Evolutionary conservation across 331 rosid genomes (phyloP).

Genomic region (Rosa hybrid): DNA sequence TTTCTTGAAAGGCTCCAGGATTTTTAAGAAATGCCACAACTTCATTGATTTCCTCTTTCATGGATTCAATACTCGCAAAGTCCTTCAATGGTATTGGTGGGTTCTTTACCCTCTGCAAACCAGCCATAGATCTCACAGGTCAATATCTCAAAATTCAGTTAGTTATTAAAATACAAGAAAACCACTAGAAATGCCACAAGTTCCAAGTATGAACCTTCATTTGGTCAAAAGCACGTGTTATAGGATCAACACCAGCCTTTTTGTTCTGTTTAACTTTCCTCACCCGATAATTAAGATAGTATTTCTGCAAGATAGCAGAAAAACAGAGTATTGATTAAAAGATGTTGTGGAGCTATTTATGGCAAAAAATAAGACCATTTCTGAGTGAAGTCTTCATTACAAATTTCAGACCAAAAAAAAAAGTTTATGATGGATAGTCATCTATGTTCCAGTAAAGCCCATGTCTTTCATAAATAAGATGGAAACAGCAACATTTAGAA

Average conservation of each 20-base stretch:
- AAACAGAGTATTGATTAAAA: constrained; percentile 12
- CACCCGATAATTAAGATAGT: constrained; percentile 47
- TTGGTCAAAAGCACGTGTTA: constrained; percentile 80
- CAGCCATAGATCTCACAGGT: constrained; percentile 36
- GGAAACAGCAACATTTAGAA: neutral
- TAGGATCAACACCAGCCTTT: constrained; percentile 90
- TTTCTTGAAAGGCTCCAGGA: constrained; percentile 93
- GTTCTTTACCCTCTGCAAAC: constrained; percentile 90
- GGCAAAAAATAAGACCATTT: neutral
- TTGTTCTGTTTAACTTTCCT: constrained; percentile 46
- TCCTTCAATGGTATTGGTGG: constrained; percentile 88
- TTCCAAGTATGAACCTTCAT: constrained; percentile 71
- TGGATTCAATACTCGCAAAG: constrained; percentile 89
- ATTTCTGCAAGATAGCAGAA: constrained; percentile 52
- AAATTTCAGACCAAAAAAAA: neutral
- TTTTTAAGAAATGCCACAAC: constrained; percentile 91
- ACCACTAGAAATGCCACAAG: neutral
- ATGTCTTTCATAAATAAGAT: neutral
- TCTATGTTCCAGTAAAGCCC: neutral
- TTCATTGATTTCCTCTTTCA: constrained; percentile 95
- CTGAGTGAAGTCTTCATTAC: neutral
- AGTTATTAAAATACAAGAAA: constrained; percentile 14
- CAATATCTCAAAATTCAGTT: constrained; percentile 19
- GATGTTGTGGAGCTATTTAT: neutral
- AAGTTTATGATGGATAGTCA: neutral